Evolutionary conservation across 495 filamentous ascomycete species (phyloP).

Genomic region (Pyrenopolyporus hunteri): DNA sequence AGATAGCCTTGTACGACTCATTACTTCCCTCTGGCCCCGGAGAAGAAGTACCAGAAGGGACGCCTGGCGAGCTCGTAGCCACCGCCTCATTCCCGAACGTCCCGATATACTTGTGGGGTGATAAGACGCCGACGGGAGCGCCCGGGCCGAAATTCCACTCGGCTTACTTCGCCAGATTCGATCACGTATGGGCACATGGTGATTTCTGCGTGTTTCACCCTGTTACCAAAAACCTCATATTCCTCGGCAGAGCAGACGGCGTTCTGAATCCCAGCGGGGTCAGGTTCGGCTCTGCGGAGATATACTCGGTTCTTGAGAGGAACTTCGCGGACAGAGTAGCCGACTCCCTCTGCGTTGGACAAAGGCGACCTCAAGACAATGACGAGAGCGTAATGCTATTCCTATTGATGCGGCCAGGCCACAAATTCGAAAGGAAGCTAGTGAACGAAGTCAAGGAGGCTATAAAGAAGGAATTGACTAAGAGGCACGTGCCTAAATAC

Average conservation of each 20-base stretch:
- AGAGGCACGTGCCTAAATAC: constrained; percentile 77
- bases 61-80: constrained; percentile 75
- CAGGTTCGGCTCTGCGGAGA: constrained; percentile 83
- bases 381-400: constrained; percentile 82
- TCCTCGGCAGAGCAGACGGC: constrained; percentile 85
- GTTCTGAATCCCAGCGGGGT: constrained; percentile 89
- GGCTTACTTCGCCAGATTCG: constrained; percentile 75
- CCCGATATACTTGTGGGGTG: constrained; percentile 74
- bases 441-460: constrained; percentile 65
- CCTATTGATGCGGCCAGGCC: constrained; percentile 69
- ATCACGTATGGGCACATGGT: constrained; percentile 80
- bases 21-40: constrained; percentile 61
- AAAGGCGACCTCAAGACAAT: constrained; percentile 66
- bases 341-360: constrained; percentile 78
- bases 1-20: constrained; percentile 72
- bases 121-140: constrained; percentile 48
- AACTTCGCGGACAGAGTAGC: constrained; percentile 64
- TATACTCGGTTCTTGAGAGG: constrained; percentile 75
- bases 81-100: constrained; percentile 73
- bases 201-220: constrained; percentile 78
- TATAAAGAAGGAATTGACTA: constrained; percentile 68
- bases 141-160: constrained; percentile 65
- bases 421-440: constrained; percentile 59
- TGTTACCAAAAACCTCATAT: constrained; percentile 64
- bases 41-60: constrained; percentile 60